Evolutionary conservation across 257 asterid genomes (phyloP).

Genomic region (Primulina eburnea): DNA sequence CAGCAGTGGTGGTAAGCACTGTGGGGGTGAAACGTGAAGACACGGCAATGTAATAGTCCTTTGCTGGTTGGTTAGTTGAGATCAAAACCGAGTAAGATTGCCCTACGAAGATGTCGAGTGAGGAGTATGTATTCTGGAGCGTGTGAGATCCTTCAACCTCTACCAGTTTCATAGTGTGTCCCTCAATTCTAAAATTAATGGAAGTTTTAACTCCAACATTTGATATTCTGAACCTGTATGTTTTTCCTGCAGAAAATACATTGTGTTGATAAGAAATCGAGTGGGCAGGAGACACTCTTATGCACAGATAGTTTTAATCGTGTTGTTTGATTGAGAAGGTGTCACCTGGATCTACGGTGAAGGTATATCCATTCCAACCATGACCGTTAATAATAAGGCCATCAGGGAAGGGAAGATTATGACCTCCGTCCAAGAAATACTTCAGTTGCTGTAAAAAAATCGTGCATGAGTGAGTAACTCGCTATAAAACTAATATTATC

Average conservation of each 20-base stretch:
- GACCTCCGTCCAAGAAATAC: slow-evolving; percentile 73
- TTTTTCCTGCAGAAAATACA: slow-evolving; percentile 51
- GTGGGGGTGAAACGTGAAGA: slow-evolving; percentile 78
- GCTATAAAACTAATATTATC: too few relatives aligned
- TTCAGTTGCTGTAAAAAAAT: slow-evolving; percentile 59
- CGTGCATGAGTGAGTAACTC: too few relatives aligned
- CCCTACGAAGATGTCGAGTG: slow-evolving; percentile 82
- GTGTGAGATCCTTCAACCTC: slow-evolving; percentile 99
- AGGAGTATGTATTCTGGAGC: slow-evolving; percentile 58
- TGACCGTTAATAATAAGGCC: slow-evolving; percentile 91
- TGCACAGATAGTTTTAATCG: too few relatives aligned
- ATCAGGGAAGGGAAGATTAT: slow-evolving; percentile 83
- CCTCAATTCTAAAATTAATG: slow-evolving; percentile 83
- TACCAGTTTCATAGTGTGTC: slow-evolving; percentile 78
- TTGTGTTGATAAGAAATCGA: background rate
- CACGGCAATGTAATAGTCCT: slow-evolving; percentile 73
- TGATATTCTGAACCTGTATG: slow-evolving; percentile 88
- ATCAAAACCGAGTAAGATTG: slow-evolving; percentile 90
- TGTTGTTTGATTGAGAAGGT: background rate
- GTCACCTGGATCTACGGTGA: slow-evolving; percentile 75
- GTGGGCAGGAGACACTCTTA: too few relatives aligned
- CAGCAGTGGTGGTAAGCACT: slow-evolving; percentile 75
- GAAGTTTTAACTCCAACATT: slow-evolving; percentile 81
- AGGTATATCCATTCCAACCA: slow-evolving; percentile 88
- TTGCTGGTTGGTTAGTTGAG: slow-evolving; percentile 73